These are phyloP conservation scores for Penicillium verrucosum DNA, from an alignment of 2,329 filamentous ascomycete species.

Conservation along the genomic window DNA sequence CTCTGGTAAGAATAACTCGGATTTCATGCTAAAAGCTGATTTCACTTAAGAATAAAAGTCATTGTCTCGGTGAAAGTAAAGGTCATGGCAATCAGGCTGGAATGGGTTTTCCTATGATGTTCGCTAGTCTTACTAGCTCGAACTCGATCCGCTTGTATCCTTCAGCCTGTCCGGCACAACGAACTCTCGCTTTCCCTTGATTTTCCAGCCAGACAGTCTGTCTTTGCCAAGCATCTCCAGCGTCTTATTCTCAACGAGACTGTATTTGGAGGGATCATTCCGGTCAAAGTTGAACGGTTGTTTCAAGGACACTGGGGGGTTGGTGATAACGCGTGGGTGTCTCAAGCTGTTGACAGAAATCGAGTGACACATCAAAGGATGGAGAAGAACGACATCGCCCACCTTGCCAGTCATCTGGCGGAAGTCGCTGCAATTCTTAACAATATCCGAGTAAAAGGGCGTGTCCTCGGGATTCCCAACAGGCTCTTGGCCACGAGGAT, in stretches of 20 bases:
- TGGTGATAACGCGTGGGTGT: conserved; percentile 53
- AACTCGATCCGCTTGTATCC: conserved; percentile 32
- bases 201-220: conserved; percentile 49
- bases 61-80: neutral
- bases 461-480: conserved; percentile 13
- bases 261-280: conserved; percentile 45
- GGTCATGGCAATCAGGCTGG: neutral
- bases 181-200: conserved; percentile 42
- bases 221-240: conserved; percentile 48
- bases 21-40: conserved; percentile 5
- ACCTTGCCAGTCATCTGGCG: conserved; percentile 52
- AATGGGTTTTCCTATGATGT: neutral
- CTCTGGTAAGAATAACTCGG: neutral
- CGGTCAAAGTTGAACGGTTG: conserved; percentile 53
- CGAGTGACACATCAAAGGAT: conserved; percentile 56
- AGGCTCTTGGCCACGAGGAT: conserved; percentile 48
- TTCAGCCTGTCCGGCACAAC: conserved; percentile 49
- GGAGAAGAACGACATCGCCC: conserved; percentile 54
- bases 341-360: conserved; percentile 51
- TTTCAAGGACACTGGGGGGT: conserved; percentile 52
- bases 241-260: conserved; percentile 53
- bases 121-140: conserved; percentile 28
- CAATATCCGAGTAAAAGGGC: conserved; percentile 41
- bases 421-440: conserved; percentile 43
- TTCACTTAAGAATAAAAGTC: neutral